A percentile compares a stretch with the other conserved stretches of the same genome.
Evolutionary conservation across 2,329 filamentous ascomycete species (phyloP).

Genomic region (Fusarium transvaalense): DNA sequence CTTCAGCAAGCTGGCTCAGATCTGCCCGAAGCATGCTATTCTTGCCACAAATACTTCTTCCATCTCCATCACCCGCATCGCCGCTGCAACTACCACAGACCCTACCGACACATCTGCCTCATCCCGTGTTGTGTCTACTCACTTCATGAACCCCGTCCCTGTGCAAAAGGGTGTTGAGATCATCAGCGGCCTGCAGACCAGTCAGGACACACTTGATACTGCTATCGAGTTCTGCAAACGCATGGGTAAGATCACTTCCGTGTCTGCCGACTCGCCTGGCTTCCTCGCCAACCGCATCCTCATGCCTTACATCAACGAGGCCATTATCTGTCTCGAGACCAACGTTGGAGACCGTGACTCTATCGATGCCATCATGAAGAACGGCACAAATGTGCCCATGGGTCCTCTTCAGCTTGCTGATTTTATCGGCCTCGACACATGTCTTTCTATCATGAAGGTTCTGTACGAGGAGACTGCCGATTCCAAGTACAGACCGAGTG

Average conservation of each 20-base stretch:
- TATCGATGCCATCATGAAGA: conserved; percentile 99
- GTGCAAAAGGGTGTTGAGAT: conserved; percentile 98
- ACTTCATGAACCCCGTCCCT: conserved; percentile 99
- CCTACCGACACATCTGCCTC: conserved; percentile 84
- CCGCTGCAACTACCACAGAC: conserved; percentile 83
- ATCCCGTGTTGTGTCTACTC: conserved; percentile 91
- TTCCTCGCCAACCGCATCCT: conserved; percentile 97
- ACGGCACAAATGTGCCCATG: conserved; percentile 98
- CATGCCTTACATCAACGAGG: conserved; percentile 99
- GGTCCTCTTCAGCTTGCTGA: conserved; percentile 93
- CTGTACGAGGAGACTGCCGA: conserved; percentile 92
- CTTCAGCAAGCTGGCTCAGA: conserved; percentile 83
- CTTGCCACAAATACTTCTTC: conserved; percentile 99
- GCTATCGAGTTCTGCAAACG: conserved; percentile 87
- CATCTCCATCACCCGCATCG: conserved; percentile 96
- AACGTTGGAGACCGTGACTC: conserved; percentile 89
- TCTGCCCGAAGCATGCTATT: conserved; percentile 87
- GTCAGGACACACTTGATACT: conserved; percentile 81
- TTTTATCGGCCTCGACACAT: conserved; percentile 97
- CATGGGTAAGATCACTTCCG: conserved; percentile 93
- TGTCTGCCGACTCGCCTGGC: conserved; percentile 89
- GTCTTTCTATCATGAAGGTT: conserved; percentile 96
- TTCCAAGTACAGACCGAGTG: conserved; percentile 92
- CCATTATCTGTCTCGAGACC: conserved; percentile 94
- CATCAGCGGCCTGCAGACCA: conserved; percentile 93